These are phyloP conservation scores for Cryoendolithus antarcticus DNA, from an alignment of 2,329 filamentous ascomycete species.

Conservation along the genomic window DNA sequence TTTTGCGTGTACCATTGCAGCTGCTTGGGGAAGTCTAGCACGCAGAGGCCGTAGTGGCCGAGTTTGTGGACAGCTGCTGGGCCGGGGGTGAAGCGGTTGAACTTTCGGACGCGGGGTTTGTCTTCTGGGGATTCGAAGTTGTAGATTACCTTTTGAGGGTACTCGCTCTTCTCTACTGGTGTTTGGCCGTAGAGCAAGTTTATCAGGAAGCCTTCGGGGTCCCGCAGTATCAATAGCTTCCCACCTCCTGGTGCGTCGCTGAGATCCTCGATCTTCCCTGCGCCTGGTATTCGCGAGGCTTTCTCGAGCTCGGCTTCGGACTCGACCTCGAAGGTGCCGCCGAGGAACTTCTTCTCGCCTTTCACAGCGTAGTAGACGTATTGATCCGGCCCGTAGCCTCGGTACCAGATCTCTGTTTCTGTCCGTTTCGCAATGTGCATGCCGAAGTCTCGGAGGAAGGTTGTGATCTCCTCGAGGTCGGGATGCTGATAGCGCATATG, in stretches of 20 bases:
- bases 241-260: slow-evolving; percentile 29
- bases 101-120: slow-evolving; percentile 27
- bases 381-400: slow-evolving; percentile 32
- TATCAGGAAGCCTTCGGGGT: slow-evolving; percentile 30
- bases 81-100: slow-evolving; percentile 33
- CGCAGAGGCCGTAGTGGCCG: slow-evolving; percentile 34
- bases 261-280: slow-evolving; percentile 21
- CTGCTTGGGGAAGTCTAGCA: slow-evolving; percentile 23
- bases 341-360: slow-evolving; percentile 30
- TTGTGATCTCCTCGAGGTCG: slow-evolving; percentile 36
- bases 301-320: slow-evolving; percentile 31
- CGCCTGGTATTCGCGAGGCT: slow-evolving; percentile 20
- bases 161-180: slow-evolving; percentile 13
- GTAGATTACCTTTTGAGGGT: slow-evolving; percentile 22
- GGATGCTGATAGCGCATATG: slow-evolving; percentile 46
- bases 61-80: slow-evolving; percentile 39
- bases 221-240: slow-evolving; percentile 23
- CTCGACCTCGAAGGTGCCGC: slow-evolving; percentile 33
- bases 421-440: slow-evolving; percentile 29
- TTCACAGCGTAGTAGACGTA: slow-evolving; percentile 33
- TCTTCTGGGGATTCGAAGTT: slow-evolving; percentile 23
- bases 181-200: slow-evolving; percentile 29
- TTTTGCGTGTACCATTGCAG: slow-evolving; percentile 28
- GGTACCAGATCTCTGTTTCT: slow-evolving; percentile 27
- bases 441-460: slow-evolving; percentile 34